A percentile compares a stretch with the other conserved stretches of the same genome.
phyloP scores from a whole-genome alignment of 495 filamentous ascomycete species.

The Ramalina peruviana region DNA sequence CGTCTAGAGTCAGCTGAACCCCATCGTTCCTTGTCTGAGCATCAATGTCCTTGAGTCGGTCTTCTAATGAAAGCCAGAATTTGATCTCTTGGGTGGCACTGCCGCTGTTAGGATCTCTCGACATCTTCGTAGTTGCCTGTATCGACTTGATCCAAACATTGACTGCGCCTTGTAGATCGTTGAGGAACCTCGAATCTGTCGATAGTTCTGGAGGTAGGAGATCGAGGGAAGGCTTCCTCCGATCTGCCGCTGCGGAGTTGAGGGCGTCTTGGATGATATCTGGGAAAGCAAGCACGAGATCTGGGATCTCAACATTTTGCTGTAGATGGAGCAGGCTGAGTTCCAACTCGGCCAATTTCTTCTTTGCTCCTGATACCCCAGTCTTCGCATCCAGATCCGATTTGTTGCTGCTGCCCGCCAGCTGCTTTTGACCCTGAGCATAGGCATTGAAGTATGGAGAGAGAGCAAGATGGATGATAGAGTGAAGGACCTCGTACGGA shows the following conservation, averaged over 20 bases:
- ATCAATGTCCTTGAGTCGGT: constrained; percentile 78
- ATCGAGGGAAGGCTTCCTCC: constrained; percentile 56
- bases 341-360: constrained; percentile 86
- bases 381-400: constrained; percentile 80
- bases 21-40: constrained; percentile 75
- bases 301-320: constrained; percentile 95
- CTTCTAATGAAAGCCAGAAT: constrained; percentile 96
- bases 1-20: constrained; percentile 81
- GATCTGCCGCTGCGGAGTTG: constrained; percentile 51
- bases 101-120: constrained; percentile 72
- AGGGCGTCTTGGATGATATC: constrained; percentile 74
- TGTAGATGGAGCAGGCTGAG: constrained; percentile 79
- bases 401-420: constrained; percentile 48
- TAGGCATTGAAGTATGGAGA: constrained; percentile 93
- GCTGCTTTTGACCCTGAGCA: constrained; percentile 65
- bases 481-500: constrained; percentile 83
- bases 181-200: constrained; percentile 78
- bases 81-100: constrained; percentile 95
- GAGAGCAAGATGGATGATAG: constrained; percentile 72
- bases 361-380: constrained; percentile 90
- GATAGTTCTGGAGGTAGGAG: constrained; percentile 57
- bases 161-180: constrained; percentile 82
- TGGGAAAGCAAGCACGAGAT: constrained; percentile 70
- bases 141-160: constrained; percentile 98
- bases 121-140: constrained; percentile 89